Conservation (phyloP, 768 basidiomycete species). For the Lentinus brumalis region DNA sequence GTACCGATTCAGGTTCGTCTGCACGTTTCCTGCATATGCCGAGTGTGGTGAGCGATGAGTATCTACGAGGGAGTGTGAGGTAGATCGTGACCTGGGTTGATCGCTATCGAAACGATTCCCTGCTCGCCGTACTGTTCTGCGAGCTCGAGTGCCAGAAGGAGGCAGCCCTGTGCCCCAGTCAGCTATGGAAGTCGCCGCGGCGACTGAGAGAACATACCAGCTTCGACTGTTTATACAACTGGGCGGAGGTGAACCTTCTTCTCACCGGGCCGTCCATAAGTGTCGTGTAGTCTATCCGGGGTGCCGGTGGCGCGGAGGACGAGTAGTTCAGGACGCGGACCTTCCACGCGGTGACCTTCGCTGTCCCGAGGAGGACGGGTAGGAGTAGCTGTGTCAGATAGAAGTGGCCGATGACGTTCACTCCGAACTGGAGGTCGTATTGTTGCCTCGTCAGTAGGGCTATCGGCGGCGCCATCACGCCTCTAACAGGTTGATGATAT, state of each 20-base stretch:
- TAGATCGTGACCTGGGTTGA: slow-evolving; percentile 38
- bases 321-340: slow-evolving; percentile 49
- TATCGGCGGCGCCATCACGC: slow-evolving; percentile 17
- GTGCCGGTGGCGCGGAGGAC: slow-evolving; percentile 37
- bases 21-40: background rate
- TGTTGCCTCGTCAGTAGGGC: slow-evolving; percentile 26
- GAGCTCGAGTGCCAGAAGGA: slow-evolving; percentile 46
- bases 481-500: slow-evolving; percentile 22
- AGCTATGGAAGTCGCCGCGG: background rate
- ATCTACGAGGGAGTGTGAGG: too few relatives aligned
- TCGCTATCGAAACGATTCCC: slow-evolving; percentile 43
- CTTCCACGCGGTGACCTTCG: slow-evolving; percentile 41
- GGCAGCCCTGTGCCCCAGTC: background rate
- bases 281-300: slow-evolving; percentile 41
- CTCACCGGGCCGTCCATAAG: slow-evolving; percentile 30
- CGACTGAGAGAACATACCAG: slow-evolving; percentile 36
- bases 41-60: background rate
- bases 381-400: slow-evolving; percentile 56
- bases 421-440: slow-evolving; percentile 45
- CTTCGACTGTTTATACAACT: slow-evolving; percentile 40
- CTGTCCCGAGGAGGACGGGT: slow-evolving; percentile 42
- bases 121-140: slow-evolving; percentile 48
- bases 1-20: slow-evolving; percentile 6
- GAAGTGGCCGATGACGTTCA: slow-evolving; percentile 48
- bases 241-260: slow-evolving; percentile 3